Percentiles rank a stretch among this genome's conserved stretches.
Evolutionary conservation across 768 basidiomycete genomes (phyloP).

Genomic region (Hypsizygus marmoreus): DNA sequence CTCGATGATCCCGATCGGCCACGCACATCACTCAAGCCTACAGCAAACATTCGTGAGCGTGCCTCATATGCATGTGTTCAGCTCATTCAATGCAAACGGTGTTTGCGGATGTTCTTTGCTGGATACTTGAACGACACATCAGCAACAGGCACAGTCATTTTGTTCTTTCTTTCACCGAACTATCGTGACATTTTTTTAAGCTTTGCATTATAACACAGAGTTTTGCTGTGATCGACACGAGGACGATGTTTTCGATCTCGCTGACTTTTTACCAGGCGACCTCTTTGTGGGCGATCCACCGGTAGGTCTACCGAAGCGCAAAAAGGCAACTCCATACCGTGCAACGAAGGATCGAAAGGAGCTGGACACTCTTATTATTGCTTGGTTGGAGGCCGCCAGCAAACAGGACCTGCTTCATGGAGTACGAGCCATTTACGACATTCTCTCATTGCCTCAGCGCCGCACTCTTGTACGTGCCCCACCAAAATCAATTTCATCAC

Average conservation of each 20-base stretch:
- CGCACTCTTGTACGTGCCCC: conserved; percentile 13
- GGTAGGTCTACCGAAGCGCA: not conserved
- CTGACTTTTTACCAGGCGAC: not conserved
- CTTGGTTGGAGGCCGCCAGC: conserved; percentile 18
- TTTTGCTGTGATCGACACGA: no score
- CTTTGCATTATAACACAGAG: no score
- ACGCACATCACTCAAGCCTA: not conserved
- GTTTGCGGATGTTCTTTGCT: not conserved
- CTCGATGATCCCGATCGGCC: not conserved
- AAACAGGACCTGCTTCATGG: conserved; percentile 7
- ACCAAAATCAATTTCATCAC: conserved; percentile 2
- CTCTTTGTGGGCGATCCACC: not conserved
- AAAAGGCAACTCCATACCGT: conserved; percentile 10
- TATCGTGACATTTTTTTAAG: no score
- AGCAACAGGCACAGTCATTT: not conserved
- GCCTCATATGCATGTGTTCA: not conserved
- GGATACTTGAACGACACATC: not conserved
- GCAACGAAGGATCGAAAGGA: conserved; percentile 8
- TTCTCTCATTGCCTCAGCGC: conserved; percentile 14
- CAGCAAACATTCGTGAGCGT: not conserved
- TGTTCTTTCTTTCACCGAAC: no score
- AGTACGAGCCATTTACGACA: conserved; percentile 17
- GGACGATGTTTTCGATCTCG: conserved; percentile 1
- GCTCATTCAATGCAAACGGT: not conserved
- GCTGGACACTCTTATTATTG: conserved; percentile 16